Conservation (phyloP, 2,329 filamentous ascomycete species). For the Juglanconis sp. region DNA sequence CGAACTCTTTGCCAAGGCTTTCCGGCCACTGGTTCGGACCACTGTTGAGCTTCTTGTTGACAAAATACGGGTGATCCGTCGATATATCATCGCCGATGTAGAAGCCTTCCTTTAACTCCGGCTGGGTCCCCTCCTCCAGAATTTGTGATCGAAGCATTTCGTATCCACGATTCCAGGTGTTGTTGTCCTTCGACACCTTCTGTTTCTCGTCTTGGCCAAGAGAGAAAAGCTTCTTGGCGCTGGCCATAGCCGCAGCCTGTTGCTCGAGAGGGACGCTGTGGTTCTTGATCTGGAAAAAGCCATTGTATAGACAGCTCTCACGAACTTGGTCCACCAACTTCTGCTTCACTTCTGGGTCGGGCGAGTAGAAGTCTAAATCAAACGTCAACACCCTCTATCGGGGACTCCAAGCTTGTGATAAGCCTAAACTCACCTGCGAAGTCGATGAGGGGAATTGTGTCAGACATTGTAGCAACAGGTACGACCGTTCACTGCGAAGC, state of each 20-base stretch:
- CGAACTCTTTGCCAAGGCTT: constrained; percentile 33
- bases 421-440: constrained; percentile 5
- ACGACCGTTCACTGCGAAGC: too few species aligned
- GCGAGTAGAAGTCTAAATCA: constrained; percentile 14
- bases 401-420: too few species aligned
- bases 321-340: constrained; percentile 35
- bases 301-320: constrained; percentile 41
- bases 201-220: constrained; percentile 42
- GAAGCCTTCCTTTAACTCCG: constrained; percentile 44
- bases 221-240: constrained; percentile 44
- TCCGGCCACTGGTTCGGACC: constrained; percentile 44
- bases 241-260: constrained; percentile 38
- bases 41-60: constrained; percentile 34
- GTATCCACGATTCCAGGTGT: constrained; percentile 43
- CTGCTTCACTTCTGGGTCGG: constrained; percentile 21
- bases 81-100: constrained; percentile 38
- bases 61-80: constrained; percentile 35
- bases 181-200: constrained; percentile 33
- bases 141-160: constrained; percentile 42
- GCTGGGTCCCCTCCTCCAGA: constrained; percentile 38
- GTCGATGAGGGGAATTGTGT: constrained; percentile 14
- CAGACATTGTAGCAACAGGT: constrained; percentile 1
- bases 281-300: constrained; percentile 52
- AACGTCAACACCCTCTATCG: neutral
- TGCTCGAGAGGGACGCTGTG: constrained; percentile 41